Evolutionary conservation across 345 rosid species (phyloP).

Genomic region (Eucalyptus erythrocorys): DNA sequence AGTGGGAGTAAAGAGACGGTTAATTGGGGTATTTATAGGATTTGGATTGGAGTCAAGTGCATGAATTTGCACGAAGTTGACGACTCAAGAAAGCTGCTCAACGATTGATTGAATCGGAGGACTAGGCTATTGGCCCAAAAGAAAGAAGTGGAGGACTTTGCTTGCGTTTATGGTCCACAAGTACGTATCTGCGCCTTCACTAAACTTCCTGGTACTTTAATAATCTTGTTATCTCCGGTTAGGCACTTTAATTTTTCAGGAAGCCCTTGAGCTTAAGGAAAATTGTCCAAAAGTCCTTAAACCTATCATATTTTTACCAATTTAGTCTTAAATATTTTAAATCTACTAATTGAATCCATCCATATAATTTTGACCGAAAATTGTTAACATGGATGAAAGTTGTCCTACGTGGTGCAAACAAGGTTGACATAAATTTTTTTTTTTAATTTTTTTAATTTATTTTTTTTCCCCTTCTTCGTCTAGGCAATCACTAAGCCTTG

Average conservation of each 20-base stretch:
- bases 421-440: rapidly evolving
- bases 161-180: not conserved
- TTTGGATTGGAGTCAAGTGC: not conserved
- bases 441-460: too few relatives aligned
- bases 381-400: rapidly evolving
- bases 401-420: not conserved
- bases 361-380: too few relatives aligned
- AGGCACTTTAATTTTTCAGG: not conserved
- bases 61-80: not conserved
- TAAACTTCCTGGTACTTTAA: not conserved
- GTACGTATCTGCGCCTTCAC: not conserved
- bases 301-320: too few relatives aligned
- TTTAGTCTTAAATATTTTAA: not conserved
- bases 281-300: not conserved
- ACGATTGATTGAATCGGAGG: not conserved
- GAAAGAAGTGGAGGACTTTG: not conserved
- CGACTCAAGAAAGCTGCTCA: not conserved
- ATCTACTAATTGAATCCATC: not conserved
- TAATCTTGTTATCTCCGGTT: not conserved
- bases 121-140: not conserved
- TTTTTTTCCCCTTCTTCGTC: not conserved
- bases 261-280: not conserved
- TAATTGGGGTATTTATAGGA: not conserved
- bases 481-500: rapidly evolving
- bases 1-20: not conserved